Base-by-base conservation (phyloP, 2,329 filamentous ascomycete species). In the Stemphylium beticola region DNA sequence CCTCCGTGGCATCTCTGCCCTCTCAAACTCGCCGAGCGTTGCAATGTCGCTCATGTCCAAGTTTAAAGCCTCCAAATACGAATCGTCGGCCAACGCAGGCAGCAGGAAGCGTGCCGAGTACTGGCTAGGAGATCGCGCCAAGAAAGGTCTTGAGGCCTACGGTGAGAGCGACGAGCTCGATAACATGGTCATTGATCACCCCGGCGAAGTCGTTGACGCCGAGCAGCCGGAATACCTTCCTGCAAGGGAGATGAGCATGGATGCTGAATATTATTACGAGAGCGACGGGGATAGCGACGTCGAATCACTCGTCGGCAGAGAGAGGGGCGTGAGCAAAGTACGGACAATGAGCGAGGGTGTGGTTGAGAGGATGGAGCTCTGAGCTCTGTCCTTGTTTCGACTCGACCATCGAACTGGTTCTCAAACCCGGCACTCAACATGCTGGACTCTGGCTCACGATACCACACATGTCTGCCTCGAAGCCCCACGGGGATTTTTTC, bases 91-190 rank as follows among this genome's bases (percentile, higher is more conserved):
- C 41, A 79, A 76, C 47, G 76, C 73, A 37, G 86, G 87, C 32
- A 88, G 88, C 7, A 85, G 85, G 66, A 97, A 97, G 79, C 88
- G 93, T 41, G 91, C 92, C 12, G 85, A 84, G 57, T 97, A 91
- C 76, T 97, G 93, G 93, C 83, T 97, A 3, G 92, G 92, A 37
- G 87, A 91, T 57, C 82, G 79, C 34, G 79, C 82, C 4, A 76
- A 76, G 75, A 75, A 74, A 38, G 77, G 77, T 37, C 72, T 77
- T 10, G 76, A 78, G 29, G 74, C 73, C 46, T 78, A 77, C 37
- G 72, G 71, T 42, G 76, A 78, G 44, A 77, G 76, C 29, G 80
- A 82, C 32, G 76, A 80, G 59, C 73, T 78, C 15, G 74, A 76
- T 41, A 71, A 75, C 53, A 66, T 74, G 65, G 71, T 76, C 24